Evolutionary conservation across 805 yeast genomes (phyloP), one percentile per base, ranked within the genome.

Genomic region (Ogataea minuta): DNA sequence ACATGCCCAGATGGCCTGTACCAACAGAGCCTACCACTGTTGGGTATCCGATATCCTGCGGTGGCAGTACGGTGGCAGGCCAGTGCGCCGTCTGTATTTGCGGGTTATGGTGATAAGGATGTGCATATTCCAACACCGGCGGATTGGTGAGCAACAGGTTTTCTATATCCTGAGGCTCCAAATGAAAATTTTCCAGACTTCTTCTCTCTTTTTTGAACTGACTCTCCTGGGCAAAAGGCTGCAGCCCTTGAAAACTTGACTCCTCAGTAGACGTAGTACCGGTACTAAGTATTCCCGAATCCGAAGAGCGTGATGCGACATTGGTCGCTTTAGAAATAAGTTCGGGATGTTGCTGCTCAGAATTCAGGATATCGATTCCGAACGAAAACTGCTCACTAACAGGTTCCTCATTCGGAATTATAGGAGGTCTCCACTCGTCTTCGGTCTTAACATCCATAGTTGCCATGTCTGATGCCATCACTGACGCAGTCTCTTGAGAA

Each of bases 131-230:
- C 16, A 61, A 44, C 4, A 64, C 34, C 3, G 68, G 68, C 2
- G 68, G 68, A 34, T 63, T 63, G 12, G 63, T 62, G 16, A 62
- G 35, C 14, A 63, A 45, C 33, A 64, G 61, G 32, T 55, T 62
- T 35, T 64, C 68, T 26, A 63, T 53, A 43, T 62, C 67, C 23
- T 60, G 58, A 3, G 66, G 64, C 19, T 61, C 65, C 14, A 61
- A 39, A 45, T 61, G 63, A 28, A 61, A 56, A 31, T 54, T 59
- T 15, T 60, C 61, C 20, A 52, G 40, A 20, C 28, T 39, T 26
- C 16, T 25, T 20, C 37, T 1, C 46, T 41, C 40, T 3, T 7
- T 11, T 25, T 36, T 32, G 12, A 26, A 9, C 11, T 13, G 30
- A 19, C 21, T 20, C 9, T 21, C 12, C n/a, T 30, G 36, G 14